Conservation (phyloP, 2,329 filamentous ascomycete genomes). For the Verticillium tricorpus region DNA sequence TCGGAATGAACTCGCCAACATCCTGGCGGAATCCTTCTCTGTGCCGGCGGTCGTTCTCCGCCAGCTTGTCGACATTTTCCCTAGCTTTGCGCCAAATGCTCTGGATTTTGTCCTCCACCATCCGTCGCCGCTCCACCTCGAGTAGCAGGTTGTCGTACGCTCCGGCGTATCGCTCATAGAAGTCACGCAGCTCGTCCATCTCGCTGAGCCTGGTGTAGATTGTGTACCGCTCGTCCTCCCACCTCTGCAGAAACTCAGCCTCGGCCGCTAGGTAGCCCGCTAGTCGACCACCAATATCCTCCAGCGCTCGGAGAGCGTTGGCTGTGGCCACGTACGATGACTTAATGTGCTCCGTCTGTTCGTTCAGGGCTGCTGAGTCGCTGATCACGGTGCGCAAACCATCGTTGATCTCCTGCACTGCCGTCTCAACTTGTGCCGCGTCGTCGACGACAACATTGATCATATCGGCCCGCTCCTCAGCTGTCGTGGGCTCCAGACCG, state of each 20-base stretch:
- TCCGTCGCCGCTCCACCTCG: conserved; percentile 72
- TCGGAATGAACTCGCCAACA: conserved; percentile 80
- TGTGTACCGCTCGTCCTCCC: conserved; percentile 68
- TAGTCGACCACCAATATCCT: conserved; percentile 62
- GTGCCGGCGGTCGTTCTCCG: conserved; percentile 66
- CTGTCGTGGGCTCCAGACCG: conserved; percentile 64
- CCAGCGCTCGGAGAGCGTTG: conserved; percentile 61
- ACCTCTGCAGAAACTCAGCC: conserved; percentile 59
- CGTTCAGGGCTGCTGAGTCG: conserved; percentile 58
- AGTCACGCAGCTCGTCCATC: conserved; percentile 70
- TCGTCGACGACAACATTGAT: conserved; percentile 74
- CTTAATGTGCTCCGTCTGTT: conserved; percentile 55
- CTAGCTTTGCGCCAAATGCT: conserved; percentile 73
- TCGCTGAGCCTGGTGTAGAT: conserved; percentile 69
- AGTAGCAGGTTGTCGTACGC: conserved; percentile 82
- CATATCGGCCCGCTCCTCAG: conserved; percentile 77
- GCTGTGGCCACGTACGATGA: conserved; percentile 53
- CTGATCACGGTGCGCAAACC: conserved; percentile 73
- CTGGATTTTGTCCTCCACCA: conserved; percentile 69
- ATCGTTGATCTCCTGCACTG: conserved; percentile 67
- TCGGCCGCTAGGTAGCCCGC: conserved; percentile 61
- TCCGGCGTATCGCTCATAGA: conserved; percentile 81
- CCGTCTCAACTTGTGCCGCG: conserved; percentile 60
- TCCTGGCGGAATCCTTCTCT: conserved; percentile 76
- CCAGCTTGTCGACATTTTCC: conserved; percentile 69